Evolutionary conservation across 805 yeast species (phyloP).

Genomic region (Starmerella stellata): DNA sequence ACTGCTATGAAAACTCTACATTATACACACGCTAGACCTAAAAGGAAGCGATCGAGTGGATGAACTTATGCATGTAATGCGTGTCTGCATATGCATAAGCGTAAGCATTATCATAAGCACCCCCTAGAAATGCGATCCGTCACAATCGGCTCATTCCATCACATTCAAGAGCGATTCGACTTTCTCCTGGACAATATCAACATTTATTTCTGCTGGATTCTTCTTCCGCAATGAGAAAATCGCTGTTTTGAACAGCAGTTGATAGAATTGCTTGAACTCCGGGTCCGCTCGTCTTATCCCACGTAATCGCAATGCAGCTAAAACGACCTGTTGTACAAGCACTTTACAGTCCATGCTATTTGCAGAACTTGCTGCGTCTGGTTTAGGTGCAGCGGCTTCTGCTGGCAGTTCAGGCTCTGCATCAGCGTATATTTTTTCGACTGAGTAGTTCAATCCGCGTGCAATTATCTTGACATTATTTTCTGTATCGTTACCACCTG

Average conservation of each 20-base stretch:
- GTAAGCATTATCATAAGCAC: no score
- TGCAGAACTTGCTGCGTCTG: not conserved
- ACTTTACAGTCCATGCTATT: no score
- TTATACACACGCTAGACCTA: no score
- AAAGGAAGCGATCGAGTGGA: no score
- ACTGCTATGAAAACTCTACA: no score
- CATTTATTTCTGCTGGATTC: slow-evolving; percentile 2
- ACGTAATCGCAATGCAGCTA: slow-evolving; percentile 24
- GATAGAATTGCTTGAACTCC: slow-evolving; percentile 20
- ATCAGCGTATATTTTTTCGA: no score
- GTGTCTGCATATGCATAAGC: no score
- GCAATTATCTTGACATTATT: no score
- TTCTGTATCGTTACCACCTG: no score
- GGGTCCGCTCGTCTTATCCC: slow-evolving; percentile 18
- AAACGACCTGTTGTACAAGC: slow-evolving; percentile 19
- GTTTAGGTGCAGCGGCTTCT: not conserved
- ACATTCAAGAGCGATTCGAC: slow-evolving; percentile 14
- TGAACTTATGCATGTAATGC: no score
- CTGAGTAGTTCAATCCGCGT: no score
- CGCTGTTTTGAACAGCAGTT: slow-evolving; percentile 18
- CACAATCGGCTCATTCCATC: slow-evolving; percentile 7
- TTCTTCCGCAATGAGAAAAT: slow-evolving; percentile 19
- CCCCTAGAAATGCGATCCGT: not conserved
- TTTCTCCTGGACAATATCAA: slow-evolving; percentile 13
- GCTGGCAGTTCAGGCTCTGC: no score